Evolutionary conservation across 2,329 filamentous ascomycete genomes (phyloP).

Genomic region (Sporothrix schenckii): DNA sequence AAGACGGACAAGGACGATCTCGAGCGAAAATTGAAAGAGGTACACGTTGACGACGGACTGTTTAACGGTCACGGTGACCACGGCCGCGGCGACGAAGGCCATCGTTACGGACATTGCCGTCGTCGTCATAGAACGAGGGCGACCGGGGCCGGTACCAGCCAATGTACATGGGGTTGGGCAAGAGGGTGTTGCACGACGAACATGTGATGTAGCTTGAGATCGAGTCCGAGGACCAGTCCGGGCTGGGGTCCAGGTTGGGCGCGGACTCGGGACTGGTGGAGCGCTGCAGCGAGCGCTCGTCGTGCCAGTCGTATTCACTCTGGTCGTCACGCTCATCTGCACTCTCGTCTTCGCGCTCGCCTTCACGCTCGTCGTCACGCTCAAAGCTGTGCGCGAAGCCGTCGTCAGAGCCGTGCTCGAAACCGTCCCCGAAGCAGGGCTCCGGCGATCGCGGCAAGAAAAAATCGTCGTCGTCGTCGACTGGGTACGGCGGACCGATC

Average conservation of each 20-base stretch:
- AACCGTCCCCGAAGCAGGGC: too few species aligned
- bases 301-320: too few species aligned
- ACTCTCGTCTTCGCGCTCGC: too few species aligned
- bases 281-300: background rate
- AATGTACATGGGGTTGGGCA: background rate
- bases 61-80: background rate
- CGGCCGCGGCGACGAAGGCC: too few species aligned
- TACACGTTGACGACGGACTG: too few species aligned
- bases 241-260: background rate
- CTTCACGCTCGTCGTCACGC: background rate
- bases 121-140: background rate
- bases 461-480: background rate
- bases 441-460: too few species aligned
- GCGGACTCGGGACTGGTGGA: background rate
- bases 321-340: too few species aligned
- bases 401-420: too few species aligned
- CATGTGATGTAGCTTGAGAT: background rate
- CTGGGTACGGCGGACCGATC: background rate
- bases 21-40: too few species aligned
- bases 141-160: background rate
- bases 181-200: background rate
- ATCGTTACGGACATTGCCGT: background rate
- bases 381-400: background rate
- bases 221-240: too few species aligned
- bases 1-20: background rate